phyloP scores from a whole-genome alignment of 192 early-diverging fungal genomes.

The Phlyctochytrium planicorne region DNA sequence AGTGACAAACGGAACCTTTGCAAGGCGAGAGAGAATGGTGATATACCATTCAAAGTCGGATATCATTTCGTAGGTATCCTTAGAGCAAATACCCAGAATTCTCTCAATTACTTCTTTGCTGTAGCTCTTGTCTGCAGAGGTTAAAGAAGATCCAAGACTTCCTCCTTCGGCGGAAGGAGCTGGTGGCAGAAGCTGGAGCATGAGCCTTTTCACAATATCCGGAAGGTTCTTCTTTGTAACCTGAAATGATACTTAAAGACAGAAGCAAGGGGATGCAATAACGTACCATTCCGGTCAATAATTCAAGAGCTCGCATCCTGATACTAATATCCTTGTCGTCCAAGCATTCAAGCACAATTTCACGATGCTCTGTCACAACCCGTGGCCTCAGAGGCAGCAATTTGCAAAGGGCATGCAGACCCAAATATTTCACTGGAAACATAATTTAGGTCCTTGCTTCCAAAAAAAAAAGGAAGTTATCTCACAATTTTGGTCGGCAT shows the following conservation, averaged over 20 bases:
- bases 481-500: conserved; percentile 89
- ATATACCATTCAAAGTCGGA: conserved; percentile 97
- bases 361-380: conserved; percentile 76
- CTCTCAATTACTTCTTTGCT: conserved; percentile 77
- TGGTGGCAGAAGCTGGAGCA: conserved; percentile 36
- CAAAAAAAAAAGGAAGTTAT: conserved; percentile 6
- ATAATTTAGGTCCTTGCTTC: neutral
- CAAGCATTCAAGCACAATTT: conserved; percentile 82
- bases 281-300: conserved; percentile 78
- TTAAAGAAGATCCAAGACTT: conserved; percentile 6
- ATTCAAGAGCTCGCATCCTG: conserved; percentile 81
- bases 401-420: conserved; percentile 80
- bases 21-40: conserved; percentile 74
- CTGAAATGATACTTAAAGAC: conserved; percentile 29
- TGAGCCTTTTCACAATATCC: conserved; percentile 79
- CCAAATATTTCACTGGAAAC: conserved; percentile 82
- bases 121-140: conserved; percentile 50
- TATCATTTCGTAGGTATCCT: conserved; percentile 80
- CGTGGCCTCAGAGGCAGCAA: conserved; percentile 83
- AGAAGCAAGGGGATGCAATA: neutral
- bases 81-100: conserved; percentile 79
- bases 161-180: neutral
- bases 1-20: conserved; percentile 71
- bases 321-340: conserved; percentile 93
- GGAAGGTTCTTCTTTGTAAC: conserved; percentile 76